phyloP scores from a whole-genome alignment of 169 alveolate genomes.

The Eimeria necatrix region DNA sequence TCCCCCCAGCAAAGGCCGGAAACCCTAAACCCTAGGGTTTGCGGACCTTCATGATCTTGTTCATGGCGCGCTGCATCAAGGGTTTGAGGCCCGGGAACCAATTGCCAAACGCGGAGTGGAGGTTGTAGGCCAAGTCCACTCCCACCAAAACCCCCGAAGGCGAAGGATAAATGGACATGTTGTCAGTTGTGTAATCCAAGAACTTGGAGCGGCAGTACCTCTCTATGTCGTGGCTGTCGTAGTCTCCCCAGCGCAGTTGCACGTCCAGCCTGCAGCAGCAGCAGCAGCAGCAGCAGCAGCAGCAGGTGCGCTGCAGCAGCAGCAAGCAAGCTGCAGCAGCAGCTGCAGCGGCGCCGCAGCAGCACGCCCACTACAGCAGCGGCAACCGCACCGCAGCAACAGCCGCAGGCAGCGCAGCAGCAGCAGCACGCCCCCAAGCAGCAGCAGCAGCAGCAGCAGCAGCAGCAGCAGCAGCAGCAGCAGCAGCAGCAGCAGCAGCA shows the following conservation, averaged over 20 bases:
- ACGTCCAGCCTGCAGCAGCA: slow-evolving; percentile 97
- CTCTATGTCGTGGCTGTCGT: slow-evolving; percentile 99
- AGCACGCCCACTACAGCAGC: neutral
- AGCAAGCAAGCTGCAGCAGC: no score
- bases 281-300: neutral
- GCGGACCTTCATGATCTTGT: slow-evolving; percentile 96
- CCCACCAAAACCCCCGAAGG: slow-evolving; percentile 99
- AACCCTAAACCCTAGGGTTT: neutral
- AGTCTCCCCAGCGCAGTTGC: slow-evolving; percentile 99
- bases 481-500: slow-evolving; percentile 27
- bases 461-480: slow-evolving; percentile 57
- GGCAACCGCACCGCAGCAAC: neutral
- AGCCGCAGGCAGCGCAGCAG: neutral
- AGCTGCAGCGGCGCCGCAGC: neutral
- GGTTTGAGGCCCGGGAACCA: slow-evolving; percentile 99
- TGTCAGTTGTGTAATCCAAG: slow-evolving; percentile 99
- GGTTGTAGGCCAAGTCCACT: slow-evolving; percentile 99
- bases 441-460: neutral
- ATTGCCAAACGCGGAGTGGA: slow-evolving; percentile 99
- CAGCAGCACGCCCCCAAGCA: neutral
- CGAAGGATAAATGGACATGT: slow-evolving; percentile 99
- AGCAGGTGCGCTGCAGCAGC: neutral
- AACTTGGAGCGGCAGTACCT: slow-evolving; percentile 99
- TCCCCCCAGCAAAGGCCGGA: neutral
- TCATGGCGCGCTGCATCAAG: slow-evolving; percentile 98